Evolutionary conservation across 2,329 filamentous ascomycete species (phyloP).

Genomic region (Fusarium concolor): DNA sequence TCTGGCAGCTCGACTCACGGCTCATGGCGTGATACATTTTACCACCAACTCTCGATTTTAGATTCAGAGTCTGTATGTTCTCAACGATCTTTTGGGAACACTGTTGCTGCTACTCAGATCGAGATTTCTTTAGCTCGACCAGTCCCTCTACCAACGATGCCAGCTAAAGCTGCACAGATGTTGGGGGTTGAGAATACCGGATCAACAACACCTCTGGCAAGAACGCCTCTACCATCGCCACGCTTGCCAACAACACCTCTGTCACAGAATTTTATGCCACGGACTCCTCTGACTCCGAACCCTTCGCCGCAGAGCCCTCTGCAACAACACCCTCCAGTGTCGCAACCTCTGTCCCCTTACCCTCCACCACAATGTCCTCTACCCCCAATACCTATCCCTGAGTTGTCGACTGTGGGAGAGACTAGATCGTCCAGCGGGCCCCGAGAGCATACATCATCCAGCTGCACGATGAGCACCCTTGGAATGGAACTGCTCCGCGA

Average conservation of each 20-base stretch:
- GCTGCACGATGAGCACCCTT: slow-evolving; percentile 42
- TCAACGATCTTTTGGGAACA: slow-evolving; percentile 30
- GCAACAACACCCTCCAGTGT: not conserved
- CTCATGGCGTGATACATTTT: slow-evolving; percentile 29
- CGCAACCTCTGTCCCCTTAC: not conserved
- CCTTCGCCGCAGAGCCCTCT: not conserved
- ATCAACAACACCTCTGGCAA: not conserved
- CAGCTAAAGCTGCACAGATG: slow-evolving; percentile 29
- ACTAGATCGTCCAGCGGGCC: not conserved
- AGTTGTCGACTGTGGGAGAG: not conserved
- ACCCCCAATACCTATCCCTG: not conserved
- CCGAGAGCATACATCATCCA: slow-evolving; percentile 9
- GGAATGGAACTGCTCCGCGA: slow-evolving; percentile 37
- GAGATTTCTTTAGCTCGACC: not conserved
- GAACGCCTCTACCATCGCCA: not conserved
- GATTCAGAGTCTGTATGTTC: slow-evolving; percentile 31
- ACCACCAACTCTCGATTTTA: slow-evolving; percentile 19
- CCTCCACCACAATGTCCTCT: not conserved
- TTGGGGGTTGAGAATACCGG: slow-evolving; percentile 20
- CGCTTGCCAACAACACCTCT: not conserved
- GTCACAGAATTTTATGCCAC: slow-evolving; percentile 4
- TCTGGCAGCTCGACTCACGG: not conserved
- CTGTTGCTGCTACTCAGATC: slow-evolving; percentile 2
- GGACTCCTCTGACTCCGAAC: not conserved
- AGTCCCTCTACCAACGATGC: slow-evolving; percentile 1